These are phyloP conservation scores for Cairneyella variabilis DNA, from an alignment of 495 filamentous ascomycete genomes.

Conservation along the genomic window DNA sequence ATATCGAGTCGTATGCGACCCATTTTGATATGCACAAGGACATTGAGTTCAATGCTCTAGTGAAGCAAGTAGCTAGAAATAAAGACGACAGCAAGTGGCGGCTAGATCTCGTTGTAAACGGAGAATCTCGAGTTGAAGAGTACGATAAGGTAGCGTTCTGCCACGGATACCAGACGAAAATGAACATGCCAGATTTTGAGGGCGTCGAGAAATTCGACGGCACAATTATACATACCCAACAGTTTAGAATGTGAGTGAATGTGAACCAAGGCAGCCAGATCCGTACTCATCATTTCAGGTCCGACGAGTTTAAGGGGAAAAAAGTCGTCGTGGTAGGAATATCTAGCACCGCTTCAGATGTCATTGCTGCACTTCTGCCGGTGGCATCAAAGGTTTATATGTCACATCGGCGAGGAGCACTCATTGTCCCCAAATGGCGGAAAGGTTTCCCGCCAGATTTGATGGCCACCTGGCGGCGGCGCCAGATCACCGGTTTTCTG, in stretches of 20 bases:
- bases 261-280: neutral
- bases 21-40: conserved; percentile 29
- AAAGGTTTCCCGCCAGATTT: conserved; percentile 9
- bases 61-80: conserved; percentile 22
- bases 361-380: neutral
- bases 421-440: conserved; percentile 6
- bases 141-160: conserved; percentile 11
- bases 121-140: conserved; percentile 10
- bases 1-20: conserved; percentile 28
- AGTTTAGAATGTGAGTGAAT: conserved; percentile 6
- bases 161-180: conserved; percentile 7
- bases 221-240: conserved; percentile 1
- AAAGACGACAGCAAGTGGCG: conserved; percentile 18
- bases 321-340: conserved; percentile 8
- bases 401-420: conserved; percentile 9
- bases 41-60: conserved; percentile 25
- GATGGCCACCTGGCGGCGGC: conserved; percentile 2
- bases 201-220: conserved; percentile 2
- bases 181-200: conserved; percentile 2
- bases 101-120: conserved; percentile 25
- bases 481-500: conserved; percentile 2
- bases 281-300: neutral
- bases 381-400: conserved; percentile 9
- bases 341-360: conserved; percentile 6
- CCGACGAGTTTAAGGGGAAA: conserved; percentile 3